Conservation (phyloP, 1,139 yeast genomes). For the Suhomyces chickasaworum region DNA sequence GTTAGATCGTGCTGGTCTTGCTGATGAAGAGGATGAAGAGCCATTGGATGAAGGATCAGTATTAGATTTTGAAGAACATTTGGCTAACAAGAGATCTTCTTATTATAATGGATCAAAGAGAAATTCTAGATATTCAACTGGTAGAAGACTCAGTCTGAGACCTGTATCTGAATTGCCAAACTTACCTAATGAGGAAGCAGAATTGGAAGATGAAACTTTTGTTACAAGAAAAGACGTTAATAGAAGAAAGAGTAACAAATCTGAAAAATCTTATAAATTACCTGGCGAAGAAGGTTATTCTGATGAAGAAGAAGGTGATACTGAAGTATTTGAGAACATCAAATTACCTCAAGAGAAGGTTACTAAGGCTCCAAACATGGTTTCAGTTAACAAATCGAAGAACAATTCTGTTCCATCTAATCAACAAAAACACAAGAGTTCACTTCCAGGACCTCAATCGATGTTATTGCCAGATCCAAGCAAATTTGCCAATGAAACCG, state of each 20-base stretch:
- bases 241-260: conserved; percentile 20
- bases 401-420: background rate
- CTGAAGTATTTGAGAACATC: conserved; percentile 46
- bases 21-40: conserved; percentile 34
- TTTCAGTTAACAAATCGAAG: background rate
- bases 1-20: conserved; percentile 40
- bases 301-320: conserved; percentile 22
- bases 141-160: conserved; percentile 26
- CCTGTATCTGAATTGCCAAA: conserved; percentile 38
- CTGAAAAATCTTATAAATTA: conserved; percentile 10
- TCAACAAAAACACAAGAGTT: conserved; percentile 25
- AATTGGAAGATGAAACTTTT: conserved; percentile 34
- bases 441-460: conserved; percentile 40
- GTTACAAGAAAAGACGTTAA: conserved; percentile 35
- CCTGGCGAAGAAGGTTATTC: conserved; percentile 23
- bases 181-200: conserved; percentile 29
- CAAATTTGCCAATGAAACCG: conserved; percentile 11
- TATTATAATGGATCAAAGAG: conserved; percentile 31
- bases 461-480: conserved; percentile 40
- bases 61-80: conserved; percentile 47
- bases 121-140: conserved; percentile 26
- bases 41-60: conserved; percentile 42
- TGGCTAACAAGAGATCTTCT: conserved; percentile 42
- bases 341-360: conserved; percentile 41
- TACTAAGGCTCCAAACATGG: conserved; percentile 7